Evolutionary conservation across 2,329 filamentous ascomycete genomes (phyloP).

Genomic region (Aureobasidium leucospermi): DNA sequence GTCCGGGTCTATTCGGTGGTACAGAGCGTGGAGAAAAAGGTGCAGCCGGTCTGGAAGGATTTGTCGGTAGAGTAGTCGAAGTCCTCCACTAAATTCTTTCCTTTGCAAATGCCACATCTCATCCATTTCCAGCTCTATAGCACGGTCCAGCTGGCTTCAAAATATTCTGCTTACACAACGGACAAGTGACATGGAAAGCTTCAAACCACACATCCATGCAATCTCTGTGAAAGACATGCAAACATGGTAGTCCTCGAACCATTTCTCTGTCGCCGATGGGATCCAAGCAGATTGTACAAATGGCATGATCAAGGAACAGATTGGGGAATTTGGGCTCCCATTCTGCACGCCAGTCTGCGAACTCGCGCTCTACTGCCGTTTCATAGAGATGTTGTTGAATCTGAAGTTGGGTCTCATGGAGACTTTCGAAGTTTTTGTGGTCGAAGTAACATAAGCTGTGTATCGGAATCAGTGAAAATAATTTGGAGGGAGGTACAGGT

Average conservation of each 20-base stretch:
- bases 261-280: neutral
- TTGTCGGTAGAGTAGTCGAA: constrained; percentile 55
- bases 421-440: neutral
- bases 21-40: constrained; percentile 44
- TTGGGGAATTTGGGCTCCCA: neutral
- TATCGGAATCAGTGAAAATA: neutral
- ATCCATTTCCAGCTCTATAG: neutral
- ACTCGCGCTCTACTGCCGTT: neutral
- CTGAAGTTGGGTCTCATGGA: neutral
- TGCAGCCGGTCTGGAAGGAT: constrained; percentile 59
- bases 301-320: neutral
- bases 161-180: neutral
- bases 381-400: neutral
- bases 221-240: constrained; percentile 6
- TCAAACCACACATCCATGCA: constrained; percentile 10
- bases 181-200: constrained; percentile 4
- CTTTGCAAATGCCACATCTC: neutral
- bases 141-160: neutral
- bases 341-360: neutral
- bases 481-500: too few relatives aligned
- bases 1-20: constrained; percentile 50
- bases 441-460: neutral
- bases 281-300: constrained; percentile 5
- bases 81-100: constrained; percentile 4
- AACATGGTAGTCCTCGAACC: constrained; percentile 5